Percentiles rank a stretch among this genome's conserved stretches.
Conservation (phyloP, 2,329 filamentous ascomycete species). For the Graphilbum ipis-grandicollis region DNA sequence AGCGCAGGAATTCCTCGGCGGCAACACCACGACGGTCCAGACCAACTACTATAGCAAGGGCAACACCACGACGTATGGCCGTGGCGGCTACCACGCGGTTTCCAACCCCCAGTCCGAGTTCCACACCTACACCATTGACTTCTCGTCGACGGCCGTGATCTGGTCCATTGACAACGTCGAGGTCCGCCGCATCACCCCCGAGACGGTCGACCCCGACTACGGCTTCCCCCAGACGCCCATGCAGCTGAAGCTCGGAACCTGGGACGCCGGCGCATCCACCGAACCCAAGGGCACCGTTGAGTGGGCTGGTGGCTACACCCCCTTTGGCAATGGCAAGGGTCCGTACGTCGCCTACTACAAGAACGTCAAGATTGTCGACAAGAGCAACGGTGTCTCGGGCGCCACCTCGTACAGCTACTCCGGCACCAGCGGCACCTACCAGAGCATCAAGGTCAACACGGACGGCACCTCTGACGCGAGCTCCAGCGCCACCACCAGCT, state of each 20-base stretch:
- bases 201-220: conserved; percentile 30
- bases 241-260: conserved; percentile 45
- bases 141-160: conserved; percentile 38
- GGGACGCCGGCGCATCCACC: conserved; percentile 30
- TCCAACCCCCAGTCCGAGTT: conserved; percentile 30
- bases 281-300: conserved; percentile 38
- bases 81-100: conserved; percentile 35
- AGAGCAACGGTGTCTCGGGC: conserved; percentile 28
- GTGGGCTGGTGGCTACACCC: conserved; percentile 47
- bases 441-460: conserved; percentile 33
- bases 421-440: conserved; percentile 29
- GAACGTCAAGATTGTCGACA: conserved; percentile 35
- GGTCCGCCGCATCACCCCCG: conserved; percentile 27
- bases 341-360: conserved; percentile 41
- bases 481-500: conserved; percentile 8
- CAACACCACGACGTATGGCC: neutral
- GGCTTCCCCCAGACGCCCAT: conserved; percentile 55
- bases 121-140: conserved; percentile 53
- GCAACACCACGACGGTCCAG: conserved; percentile 56
- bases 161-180: conserved; percentile 39
- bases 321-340: conserved; percentile 30
- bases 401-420: conserved; percentile 34
- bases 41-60: conserved; percentile 58
- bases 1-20: conserved; percentile 65
- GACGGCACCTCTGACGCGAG: conserved; percentile 11